Conservation (phyloP, 2,329 filamentous ascomycete genomes). For the Truncatella angustata region DNA sequence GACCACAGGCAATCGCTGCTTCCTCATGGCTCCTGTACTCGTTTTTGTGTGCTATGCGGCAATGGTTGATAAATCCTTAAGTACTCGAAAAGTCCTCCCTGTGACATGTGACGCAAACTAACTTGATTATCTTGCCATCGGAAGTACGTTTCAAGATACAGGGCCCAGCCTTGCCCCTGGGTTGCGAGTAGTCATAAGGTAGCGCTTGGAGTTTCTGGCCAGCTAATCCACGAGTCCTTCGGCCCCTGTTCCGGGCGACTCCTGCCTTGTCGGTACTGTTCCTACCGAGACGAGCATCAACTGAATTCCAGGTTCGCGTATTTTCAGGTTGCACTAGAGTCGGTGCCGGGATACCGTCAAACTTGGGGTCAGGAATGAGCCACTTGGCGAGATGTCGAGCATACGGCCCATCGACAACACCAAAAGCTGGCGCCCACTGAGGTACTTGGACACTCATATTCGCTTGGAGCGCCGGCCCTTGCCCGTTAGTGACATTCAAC, state of each 20-base stretch:
- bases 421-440: slow-evolving; percentile 81
- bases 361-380: slow-evolving; percentile 84
- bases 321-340: slow-evolving; percentile 40
- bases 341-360: slow-evolving; percentile 66
- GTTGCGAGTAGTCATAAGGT: slow-evolving; percentile 66
- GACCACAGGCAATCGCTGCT: slow-evolving; percentile 83
- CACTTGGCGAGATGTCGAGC: slow-evolving; percentile 93
- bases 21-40: slow-evolving; percentile 97
- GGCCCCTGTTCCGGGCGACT: slow-evolving; percentile 43
- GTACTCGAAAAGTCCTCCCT: slow-evolving; percentile 93
- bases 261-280: slow-evolving; percentile 63
- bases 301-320: slow-evolving; percentile 42
- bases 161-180: slow-evolving; percentile 80
- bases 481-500: slow-evolving; percentile 70
- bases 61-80: slow-evolving; percentile 99
- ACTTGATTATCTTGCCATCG: slow-evolving; percentile 82
- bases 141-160: slow-evolving; percentile 76
- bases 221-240: slow-evolving; percentile 45
- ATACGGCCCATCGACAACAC: slow-evolving; percentile 89
- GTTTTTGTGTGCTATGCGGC: slow-evolving; percentile 88
- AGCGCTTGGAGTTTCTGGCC: slow-evolving; percentile 68
- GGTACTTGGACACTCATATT: slow-evolving; percentile 64
- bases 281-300: slow-evolving; percentile 76
- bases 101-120: slow-evolving; percentile 85
- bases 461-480: slow-evolving; percentile 66